Conservation (phyloP, 495 filamentous ascomycete species). For the Tuber brumale region DNA sequence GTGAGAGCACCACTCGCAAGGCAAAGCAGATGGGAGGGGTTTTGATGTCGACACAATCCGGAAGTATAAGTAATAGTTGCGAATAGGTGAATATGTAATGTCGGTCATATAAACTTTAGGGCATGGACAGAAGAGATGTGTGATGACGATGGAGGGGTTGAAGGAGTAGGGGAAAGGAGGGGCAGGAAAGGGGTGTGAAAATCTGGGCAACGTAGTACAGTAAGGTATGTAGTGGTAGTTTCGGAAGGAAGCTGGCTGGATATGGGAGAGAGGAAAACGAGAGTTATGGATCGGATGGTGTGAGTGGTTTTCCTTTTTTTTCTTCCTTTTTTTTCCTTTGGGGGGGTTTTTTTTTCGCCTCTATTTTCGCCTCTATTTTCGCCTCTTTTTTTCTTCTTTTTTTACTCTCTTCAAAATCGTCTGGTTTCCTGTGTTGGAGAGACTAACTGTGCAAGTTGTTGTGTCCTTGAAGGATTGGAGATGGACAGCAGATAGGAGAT, state of each 20-base stretch:
- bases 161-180: conserved; percentile 15
- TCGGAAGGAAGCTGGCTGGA: conserved; percentile 1
- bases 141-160: conserved; percentile 13
- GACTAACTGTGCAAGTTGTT: conserved; percentile 18
- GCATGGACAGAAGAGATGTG: conserved; percentile 20
- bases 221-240: neutral
- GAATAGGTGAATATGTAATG: conserved; percentile 17
- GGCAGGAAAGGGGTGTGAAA: conserved; percentile 8
- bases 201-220: conserved; percentile 1
- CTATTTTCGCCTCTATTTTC: neutral
- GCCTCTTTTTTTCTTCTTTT: neutral
- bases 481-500: conserved; percentile 25
- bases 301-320: neutral
- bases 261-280: neutral
- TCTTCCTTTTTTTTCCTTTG: neutral
- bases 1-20: conserved; percentile 38
- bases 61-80: conserved; percentile 18
- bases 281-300: neutral
- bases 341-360: too few species aligned
- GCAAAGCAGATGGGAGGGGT: conserved; percentile 17
- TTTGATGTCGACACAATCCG: conserved; percentile 21
- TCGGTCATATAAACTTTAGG: conserved; percentile 35
- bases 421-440: neutral
- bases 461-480: conserved; percentile 23
- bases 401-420: neutral